Evolutionary conservation across 140 eudicot genomes (phyloP).

Genomic region (Oenanthe javanica): DNA sequence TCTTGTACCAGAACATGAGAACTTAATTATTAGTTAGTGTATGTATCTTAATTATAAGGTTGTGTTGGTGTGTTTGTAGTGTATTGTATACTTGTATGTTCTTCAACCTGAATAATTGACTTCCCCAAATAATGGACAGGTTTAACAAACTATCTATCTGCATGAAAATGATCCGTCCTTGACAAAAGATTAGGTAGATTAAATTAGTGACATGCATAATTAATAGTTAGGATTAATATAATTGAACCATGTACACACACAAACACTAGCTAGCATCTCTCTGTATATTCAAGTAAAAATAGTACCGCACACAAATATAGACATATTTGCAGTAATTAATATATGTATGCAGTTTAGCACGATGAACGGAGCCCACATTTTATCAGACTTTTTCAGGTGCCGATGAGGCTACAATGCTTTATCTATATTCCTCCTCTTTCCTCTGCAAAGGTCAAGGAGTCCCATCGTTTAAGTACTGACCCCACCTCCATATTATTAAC

Average conservation of each 20-base stretch:
- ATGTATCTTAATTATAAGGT: no score
- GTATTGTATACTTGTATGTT: neutral
- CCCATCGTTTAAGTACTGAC: neutral
- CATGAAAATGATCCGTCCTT: neutral
- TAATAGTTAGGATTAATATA: no score
- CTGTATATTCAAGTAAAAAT: neutral
- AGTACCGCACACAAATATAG: no score
- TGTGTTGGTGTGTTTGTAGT: neutral
- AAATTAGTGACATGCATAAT: neutral
- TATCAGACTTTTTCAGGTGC: constrained; percentile 4
- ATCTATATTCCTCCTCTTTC: neutral
- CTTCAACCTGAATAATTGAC: neutral
- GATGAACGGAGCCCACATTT: constrained; percentile 6
- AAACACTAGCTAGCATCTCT: neutral
- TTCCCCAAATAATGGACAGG: neutral
- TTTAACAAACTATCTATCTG: neutral
- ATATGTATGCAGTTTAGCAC: neutral
- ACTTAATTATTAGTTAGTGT: no score
- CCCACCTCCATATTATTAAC: neutral
- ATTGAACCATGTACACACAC: no score
- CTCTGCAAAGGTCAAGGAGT: neutral
- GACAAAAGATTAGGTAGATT: no score
- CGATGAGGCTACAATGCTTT: neutral
- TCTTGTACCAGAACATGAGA: neutral
- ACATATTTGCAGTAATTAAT: neutral